Evolutionary conservation across 148 eudicot species (phyloP), one percentile per base, ranked within the genome.

Genomic region (Rhododendron vialii): DNA sequence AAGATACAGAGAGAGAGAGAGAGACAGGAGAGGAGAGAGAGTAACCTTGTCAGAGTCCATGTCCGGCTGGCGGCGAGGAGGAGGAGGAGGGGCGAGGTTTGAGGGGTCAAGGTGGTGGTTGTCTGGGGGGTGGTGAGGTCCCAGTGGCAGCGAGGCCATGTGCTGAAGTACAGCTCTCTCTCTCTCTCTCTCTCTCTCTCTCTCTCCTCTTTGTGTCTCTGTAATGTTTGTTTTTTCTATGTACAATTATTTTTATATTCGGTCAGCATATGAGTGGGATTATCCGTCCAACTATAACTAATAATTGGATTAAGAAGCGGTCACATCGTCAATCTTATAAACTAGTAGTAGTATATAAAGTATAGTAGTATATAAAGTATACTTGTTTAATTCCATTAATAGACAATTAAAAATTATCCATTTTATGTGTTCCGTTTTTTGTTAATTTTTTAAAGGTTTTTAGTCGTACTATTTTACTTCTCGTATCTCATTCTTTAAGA

Each of bases 71-170:
- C 88, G 90, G 85, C 67, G 86, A 20, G n/a, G 36, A 35, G 87
- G 38, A 33, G 87, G 38, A 33, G 81, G 55, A n/a, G 86, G 47
- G 41, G 73, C 78, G 61, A 43, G 48, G 81, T 89, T 86, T 67
- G 50, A 50, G 12, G 87, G 87, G 86, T 83, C 88, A 84, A 43
- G 87, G 77, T 61, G 84, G 51, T 59, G 84, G 75, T 81, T 53
- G 69, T 89, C 91, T 28, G 90, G 89, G 47, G 89, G 91, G 36
- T 87, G 92, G 38, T 85, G 91, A 80, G 91, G 95, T 61, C 90
- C 92, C 88, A 87, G 86, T 47, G 91, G 87, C 90, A 91, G 82
- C 89, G 92, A 89, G 18, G 94, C 91, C 94, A 89, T 91, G 91
- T 92, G 91, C 71, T 76, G 38, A 69, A 30, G 36, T 75, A 51